Percentiles rank a stretch among this genome's conserved stretches.
Conservation (phyloP, 331 rosid species). For the Quercus phellos region DNA sequence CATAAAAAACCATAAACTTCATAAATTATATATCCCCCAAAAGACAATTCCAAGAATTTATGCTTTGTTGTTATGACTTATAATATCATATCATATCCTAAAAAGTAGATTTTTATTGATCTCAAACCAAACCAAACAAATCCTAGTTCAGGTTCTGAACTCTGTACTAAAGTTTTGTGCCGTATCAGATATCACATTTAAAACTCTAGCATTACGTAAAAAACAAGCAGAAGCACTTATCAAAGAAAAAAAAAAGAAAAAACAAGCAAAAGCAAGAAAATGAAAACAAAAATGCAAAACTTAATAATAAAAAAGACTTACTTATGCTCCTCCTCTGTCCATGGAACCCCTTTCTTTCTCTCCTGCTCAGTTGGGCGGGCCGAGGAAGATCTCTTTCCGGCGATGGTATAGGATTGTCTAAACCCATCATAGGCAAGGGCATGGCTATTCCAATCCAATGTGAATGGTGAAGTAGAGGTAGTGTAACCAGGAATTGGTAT, state of each 20-base stretch:
- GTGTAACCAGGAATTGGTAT: constrained; percentile 70
- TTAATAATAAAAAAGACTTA: constrained; percentile 22
- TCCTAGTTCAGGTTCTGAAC: neutral
- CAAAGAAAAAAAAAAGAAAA: neutral
- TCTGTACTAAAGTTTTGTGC: neutral
- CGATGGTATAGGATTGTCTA: constrained; percentile 39
- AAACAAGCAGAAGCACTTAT: neutral
- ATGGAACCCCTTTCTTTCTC: constrained; percentile 91
- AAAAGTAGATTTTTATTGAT: neutral
- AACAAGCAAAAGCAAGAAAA: neutral
- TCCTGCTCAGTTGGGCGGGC: constrained; percentile 60
- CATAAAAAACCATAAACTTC: neutral
- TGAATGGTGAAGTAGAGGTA: constrained; percentile 40
- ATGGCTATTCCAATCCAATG: constrained; percentile 67
- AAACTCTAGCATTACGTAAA: neutral
- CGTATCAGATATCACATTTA: neutral
- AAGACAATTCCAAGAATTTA: neutral
- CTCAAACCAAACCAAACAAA: too few relatives aligned
- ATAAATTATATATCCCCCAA: neutral
- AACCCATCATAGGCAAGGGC: constrained; percentile 52
- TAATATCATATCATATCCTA: neutral
- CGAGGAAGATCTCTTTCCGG: constrained; percentile 53
- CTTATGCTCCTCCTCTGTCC: constrained; percentile 99
- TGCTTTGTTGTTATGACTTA: too few relatives aligned
- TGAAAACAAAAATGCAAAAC: neutral